Base-by-base conservation (phyloP, 148 eudicot species). In the Chenopodium berlandieri region DNA sequence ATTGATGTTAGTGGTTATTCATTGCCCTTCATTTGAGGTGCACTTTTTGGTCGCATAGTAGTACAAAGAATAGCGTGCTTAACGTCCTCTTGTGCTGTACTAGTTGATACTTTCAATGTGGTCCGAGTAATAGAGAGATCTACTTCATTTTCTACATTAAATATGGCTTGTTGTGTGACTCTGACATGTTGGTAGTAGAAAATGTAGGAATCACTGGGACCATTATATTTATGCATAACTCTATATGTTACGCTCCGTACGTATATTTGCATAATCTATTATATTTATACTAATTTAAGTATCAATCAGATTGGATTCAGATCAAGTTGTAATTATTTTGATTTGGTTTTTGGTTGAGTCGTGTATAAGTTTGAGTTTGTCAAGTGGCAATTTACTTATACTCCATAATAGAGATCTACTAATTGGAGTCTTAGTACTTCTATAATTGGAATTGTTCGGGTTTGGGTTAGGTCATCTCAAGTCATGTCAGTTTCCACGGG, bases 141-240 rank as follows among this genome's bases (percentile, higher is more conserved):
- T 50, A 74, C 22, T 72, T 7, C 19, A 72, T 74, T 6, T 23
- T 63, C 37, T 50, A 23, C 60, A 73, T 50, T 74, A 25, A 74
- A 74, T 48, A 72, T 44, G 50, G 31, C 54, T 72, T 74, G 77
- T 50, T n/a, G 34, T 52, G 77, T 48, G 77, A 74, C 52, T 14
- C 54, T 48, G 77, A 74, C 77, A 52, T 74, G 60, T 50, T 50
- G 23, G 62, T 74, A 48, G 37, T 74, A 23, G 77, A 52, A 48
- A 27, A 1, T 52, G 27, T 74, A 7, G 58, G 76, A 19, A 48
- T 9, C 20, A n/a, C 19, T 73, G 76, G 31, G 56, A 52, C 56
- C 63, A 74, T 47, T 50, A 13, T 48, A 13, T 74, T 47, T 23
- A 73, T 73, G 56, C 75, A 20, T 44, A 20, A 48, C 73, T 72